Base-by-base conservation (phyloP, 176 grass and related monocot species). In the Oryza glumipatula region DNA sequence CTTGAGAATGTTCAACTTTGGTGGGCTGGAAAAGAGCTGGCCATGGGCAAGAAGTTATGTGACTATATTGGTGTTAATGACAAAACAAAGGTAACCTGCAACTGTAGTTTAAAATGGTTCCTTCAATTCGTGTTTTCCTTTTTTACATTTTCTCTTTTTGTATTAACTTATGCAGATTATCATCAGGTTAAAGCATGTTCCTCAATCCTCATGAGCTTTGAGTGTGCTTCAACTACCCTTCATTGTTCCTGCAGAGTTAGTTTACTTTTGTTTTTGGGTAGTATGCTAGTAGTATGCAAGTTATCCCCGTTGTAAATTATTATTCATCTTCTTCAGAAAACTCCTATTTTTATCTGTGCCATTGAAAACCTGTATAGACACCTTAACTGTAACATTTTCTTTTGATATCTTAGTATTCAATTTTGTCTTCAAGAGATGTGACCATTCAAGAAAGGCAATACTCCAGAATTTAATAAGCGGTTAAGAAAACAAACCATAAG, bases 1-100 rank as follows among this genome's bases (percentile, higher is more conserved):
- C n/a, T 44, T 64, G 81, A 46, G 19, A 56, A 1, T 6, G 51
- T 92, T 44, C 70, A 90, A 3, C 85, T 94, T 80, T 80, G 85
- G 70, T 94, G 87, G 92, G 89, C 82, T 61, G 89, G 92, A 74
- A 92, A 94, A 83, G 87, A 92, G 73, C 58, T 92, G 32, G 69
- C 74, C 5, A 92, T 78, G 41, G 85, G 68, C 46, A 70, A 94
- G 80, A 92, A 58, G 64, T 35, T 94, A 21, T 80, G 74, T 43
- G 87, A 88, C 75, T 94, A 90, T 66, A 61, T 92, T 19, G 90
- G 90, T 74, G 35, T 68, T 81, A 94, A 92, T 90, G 90, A 94
- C 23, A 92, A 94, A 88, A 92, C 90, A 73, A 94, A 90, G 90
- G 90, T 94, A 88, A 72, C 21, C 67, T 41, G 11, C 78, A 77